These are phyloP conservation scores for Raffaelea albimanens DNA, from an alignment of 2,329 filamentous ascomycete genomes.

Conservation along the genomic window DNA sequence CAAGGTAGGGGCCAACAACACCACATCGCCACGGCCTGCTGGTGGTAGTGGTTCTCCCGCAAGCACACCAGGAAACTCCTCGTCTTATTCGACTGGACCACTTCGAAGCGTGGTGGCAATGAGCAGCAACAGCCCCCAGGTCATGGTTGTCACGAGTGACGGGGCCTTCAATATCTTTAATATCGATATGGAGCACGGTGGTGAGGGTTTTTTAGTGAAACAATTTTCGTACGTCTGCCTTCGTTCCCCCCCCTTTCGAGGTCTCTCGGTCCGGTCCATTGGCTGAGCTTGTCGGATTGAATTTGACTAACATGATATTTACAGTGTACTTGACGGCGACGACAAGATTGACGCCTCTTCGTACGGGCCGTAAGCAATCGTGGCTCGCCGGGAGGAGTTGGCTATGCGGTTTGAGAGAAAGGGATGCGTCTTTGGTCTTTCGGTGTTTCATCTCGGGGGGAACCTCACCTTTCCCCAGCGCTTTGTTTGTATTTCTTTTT, in stretches of 20 bases:
- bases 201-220: slow-evolving; percentile 83
- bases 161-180: slow-evolving; percentile 92
- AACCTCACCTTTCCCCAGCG: background rate
- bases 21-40: slow-evolving; percentile 13
- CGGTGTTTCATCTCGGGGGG: background rate
- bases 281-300: too few relatives aligned
- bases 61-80: slow-evolving; percentile 2
- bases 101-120: slow-evolving; percentile 92
- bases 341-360: slow-evolving; percentile 43
- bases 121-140: slow-evolving; percentile 86
- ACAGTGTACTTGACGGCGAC: slow-evolving; percentile 43
- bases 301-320: slow-evolving; percentile 2
- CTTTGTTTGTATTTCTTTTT: background rate
- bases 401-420: background rate
- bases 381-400: background rate
- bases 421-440: background rate
- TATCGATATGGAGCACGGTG: slow-evolving; percentile 88
- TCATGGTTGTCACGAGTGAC: slow-evolving; percentile 97
- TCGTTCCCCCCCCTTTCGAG: background rate
- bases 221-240: slow-evolving; percentile 87
- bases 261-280: background rate
- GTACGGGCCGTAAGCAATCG: slow-evolving; percentile 20
- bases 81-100: slow-evolving; percentile 34
- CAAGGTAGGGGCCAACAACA: slow-evolving; percentile 33
- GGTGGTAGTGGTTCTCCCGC: slow-evolving; percentile 13